Percentiles rank a stretch among this genome's conserved stretches.
phyloP scores from a whole-genome alignment of 257 asterid genomes.

The Forsythia viridissima region DNA sequence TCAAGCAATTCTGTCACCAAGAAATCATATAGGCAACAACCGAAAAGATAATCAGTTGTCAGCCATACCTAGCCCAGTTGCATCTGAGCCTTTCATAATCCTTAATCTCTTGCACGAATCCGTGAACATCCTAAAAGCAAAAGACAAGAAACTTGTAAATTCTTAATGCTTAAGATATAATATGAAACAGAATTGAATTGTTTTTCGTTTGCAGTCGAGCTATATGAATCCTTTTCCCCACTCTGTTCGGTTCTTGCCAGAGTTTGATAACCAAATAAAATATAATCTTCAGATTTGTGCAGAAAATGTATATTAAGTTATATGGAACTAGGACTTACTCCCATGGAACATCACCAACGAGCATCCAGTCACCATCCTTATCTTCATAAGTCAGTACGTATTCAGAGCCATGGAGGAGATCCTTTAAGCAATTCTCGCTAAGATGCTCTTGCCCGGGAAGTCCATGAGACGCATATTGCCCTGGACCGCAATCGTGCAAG shows the following conservation, averaged over 20 bases:
- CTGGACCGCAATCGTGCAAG: conserved; percentile 24
- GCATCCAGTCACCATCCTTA: conserved; percentile 89
- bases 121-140: conserved; percentile 68
- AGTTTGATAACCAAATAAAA: not conserved
- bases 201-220: too few relatives aligned
- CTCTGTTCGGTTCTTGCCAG: too few relatives aligned
- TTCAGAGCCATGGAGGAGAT: conserved; percentile 68
- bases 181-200: not conserved
- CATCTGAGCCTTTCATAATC: conserved; percentile 90
- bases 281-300: not conserved
- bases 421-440: conserved; percentile 59
- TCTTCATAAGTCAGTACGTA: conserved; percentile 78
- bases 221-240: too few relatives aligned
- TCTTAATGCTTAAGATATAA: not conserved
- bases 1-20: too few relatives aligned
- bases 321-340: conserved; percentile 47
- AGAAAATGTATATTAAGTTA: not conserved
- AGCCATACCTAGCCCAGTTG: conserved; percentile 74
- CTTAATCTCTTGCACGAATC: conserved; percentile 81
- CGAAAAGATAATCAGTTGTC: not conserved
- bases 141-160: conserved; percentile 9
- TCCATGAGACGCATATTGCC: conserved; percentile 57
- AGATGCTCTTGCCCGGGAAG: conserved; percentile 48
- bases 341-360: conserved; percentile 93
- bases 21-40: not conserved